Conservation (phyloP, 31 red algal genomes). For the Asparagopsis taxiformis region DNA sequence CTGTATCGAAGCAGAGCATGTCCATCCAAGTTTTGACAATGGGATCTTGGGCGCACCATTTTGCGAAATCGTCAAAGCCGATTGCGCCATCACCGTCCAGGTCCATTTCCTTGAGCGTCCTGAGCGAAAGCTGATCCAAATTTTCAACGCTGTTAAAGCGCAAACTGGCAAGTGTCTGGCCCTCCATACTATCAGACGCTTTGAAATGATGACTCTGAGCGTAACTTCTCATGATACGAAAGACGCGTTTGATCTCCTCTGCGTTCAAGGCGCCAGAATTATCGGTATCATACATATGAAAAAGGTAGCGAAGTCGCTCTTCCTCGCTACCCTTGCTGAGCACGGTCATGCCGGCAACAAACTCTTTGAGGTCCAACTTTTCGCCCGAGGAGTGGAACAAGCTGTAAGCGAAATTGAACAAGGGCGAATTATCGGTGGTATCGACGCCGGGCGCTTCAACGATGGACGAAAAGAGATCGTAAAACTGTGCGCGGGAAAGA, state of each 20-base stretch:
- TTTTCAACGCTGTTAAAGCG: conserved; percentile 14
- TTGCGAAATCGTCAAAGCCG: conserved; percentile 79
- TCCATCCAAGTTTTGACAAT: conserved; percentile 70
- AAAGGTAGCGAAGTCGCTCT: conserved; percentile 80
- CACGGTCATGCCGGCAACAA: conserved; percentile 82
- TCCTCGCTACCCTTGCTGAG: conserved; percentile 71
- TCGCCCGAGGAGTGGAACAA: conserved; percentile 72
- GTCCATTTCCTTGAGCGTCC: conserved; percentile 48
- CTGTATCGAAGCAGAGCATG: conserved; percentile 51
- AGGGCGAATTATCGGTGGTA: conserved; percentile 20
- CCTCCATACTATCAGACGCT: conserved; percentile 50
- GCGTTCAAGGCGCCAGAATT: conserved; percentile 49
- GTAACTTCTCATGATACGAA: conserved; percentile 52
- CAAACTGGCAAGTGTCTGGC: conserved; percentile 29
- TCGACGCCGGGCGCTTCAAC: conserved; percentile 13
- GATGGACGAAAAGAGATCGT: conserved; percentile 45
- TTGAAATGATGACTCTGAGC: conserved; percentile 31
- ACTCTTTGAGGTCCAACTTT: conserved; percentile 59
- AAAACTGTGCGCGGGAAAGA: conserved; percentile 55
- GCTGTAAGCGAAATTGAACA: conserved; percentile 64
- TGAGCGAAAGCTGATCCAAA: conserved; percentile 16
- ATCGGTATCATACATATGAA: conserved; percentile 88
- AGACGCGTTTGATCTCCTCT: conserved; percentile 68
- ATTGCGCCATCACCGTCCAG: conserved; percentile 46
- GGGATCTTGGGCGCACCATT: conserved; percentile 38